Conservation (phyloP, 2,329 filamentous ascomycete species). For the Cordyceps tenuipes region DNA sequence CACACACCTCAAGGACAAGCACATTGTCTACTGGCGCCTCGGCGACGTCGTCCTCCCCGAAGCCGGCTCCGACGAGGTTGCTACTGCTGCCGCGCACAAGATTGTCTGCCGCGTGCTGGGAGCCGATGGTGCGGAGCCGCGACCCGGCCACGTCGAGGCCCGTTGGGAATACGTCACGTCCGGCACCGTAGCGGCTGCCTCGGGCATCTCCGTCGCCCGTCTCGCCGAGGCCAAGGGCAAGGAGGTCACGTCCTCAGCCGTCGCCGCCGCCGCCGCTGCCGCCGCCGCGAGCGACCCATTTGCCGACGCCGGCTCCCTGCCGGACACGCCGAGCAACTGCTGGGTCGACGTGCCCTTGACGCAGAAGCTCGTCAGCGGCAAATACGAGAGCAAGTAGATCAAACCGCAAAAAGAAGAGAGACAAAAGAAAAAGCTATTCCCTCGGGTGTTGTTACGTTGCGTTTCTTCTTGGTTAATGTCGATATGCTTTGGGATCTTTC, state of each 20-base stretch:
- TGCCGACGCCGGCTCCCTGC: constrained; percentile 39
- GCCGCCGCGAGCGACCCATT: constrained; percentile 50
- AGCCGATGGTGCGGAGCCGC: constrained; percentile 61
- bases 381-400: constrained; percentile 52
- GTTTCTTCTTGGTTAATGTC: not conserved
- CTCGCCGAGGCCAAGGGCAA: constrained; percentile 35
- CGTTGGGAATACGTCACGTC: constrained; percentile 60
- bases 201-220: constrained; percentile 58
- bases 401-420: not conserved
- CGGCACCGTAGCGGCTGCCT: constrained; percentile 32
- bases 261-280: not conserved
- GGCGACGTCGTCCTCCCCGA: constrained; percentile 62
- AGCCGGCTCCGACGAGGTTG: constrained; percentile 24
- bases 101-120: constrained; percentile 73
- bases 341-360: constrained; percentile 62
- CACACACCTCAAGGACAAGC: constrained; percentile 70
- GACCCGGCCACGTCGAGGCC: constrained; percentile 71
- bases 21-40: constrained; percentile 71
- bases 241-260: constrained; percentile 23
- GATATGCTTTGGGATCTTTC: not conserved
- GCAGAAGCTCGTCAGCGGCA: constrained; percentile 65
- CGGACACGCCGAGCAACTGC: constrained; percentile 8
- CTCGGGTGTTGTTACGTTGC: not conserved
- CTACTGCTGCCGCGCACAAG: constrained; percentile 51
- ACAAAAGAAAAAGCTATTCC: not conserved